Base-by-base conservation (phyloP, 495 filamentous ascomycete species). In the Aspergillus leporis region DNA sequence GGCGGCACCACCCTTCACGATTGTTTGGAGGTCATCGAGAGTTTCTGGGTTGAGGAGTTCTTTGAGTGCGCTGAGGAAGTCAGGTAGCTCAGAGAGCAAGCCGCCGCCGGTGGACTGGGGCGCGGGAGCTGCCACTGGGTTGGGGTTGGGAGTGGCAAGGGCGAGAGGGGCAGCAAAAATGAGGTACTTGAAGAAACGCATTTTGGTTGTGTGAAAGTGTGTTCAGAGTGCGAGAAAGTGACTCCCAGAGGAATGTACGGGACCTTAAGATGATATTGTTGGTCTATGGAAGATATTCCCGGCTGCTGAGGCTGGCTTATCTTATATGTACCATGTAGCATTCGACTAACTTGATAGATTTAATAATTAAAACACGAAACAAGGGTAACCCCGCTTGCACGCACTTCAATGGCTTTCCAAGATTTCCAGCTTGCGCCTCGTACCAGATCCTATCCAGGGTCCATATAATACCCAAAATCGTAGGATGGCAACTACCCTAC, bases 21-120 rank as follows among this genome's bases (percentile, higher is more conserved):
- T 74, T 1, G 63, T 72, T 43, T 80, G 67, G 30, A 83, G 65
- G 61, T 82, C 77, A 47, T 77, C 57, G 63, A 77, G 62, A 49
- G 69, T 76, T 6, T 78, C 61, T 12, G 61, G 47, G 54, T 61
- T 73, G 7, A 83, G 64, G 4, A 83, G 63, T 1, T 63, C 59
- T 55, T 70, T 60, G 30, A 64, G 64, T 13, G 63, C 69, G 22
- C 53, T 53, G 28, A 76, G 49, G 9, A 72, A 53, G 3, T 47
- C 56, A 10, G 68, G 68, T 2, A 74, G 52, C 6, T 71, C 69
- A 12, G 58, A 45, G 19, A 76, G 62, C 5, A 74, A 61, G 25
- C 70, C 68, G 9, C 43, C 43, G 22, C 68, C 66, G 38, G 48
- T 53, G 31, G 62, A 18, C 6, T 55, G 43, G 8, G 69, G 64